These are phyloP conservation scores for Dipteronia sinensis DNA, from an alignment of 345 rosid species.

Conservation along the genomic window DNA sequence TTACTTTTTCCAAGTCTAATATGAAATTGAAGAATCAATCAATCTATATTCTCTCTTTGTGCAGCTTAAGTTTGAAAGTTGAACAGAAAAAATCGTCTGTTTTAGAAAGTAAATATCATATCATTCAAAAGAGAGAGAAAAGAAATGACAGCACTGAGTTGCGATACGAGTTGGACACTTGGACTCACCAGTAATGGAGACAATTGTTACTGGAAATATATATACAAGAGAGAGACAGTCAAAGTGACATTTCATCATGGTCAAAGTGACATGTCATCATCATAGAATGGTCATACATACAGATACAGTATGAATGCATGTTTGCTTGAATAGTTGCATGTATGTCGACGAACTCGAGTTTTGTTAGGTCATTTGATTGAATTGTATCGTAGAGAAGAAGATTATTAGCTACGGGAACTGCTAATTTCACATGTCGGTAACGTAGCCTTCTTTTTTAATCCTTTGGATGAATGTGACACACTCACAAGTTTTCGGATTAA, in stretches of 20 bases:
- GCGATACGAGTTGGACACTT: background rate
- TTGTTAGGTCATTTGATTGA: slow-evolving; percentile 33
- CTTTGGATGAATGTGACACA: no score
- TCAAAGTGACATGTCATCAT: slow-evolving; percentile 22
- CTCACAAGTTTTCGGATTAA: no score
- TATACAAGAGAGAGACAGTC: slow-evolving; percentile 30
- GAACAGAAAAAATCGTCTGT: no score
- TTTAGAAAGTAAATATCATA: background rate
- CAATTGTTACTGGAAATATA: background rate
- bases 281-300: background rate
- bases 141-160: slow-evolving; percentile 2
- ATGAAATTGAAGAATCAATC: slow-evolving; percentile 6
- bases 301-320: background rate
- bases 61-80: slow-evolving; percentile 1
- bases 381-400: background rate
- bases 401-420: background rate
- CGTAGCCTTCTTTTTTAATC: background rate
- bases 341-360: slow-evolving; percentile 24
- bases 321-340: slow-evolving; percentile 16
- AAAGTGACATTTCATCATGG: slow-evolving; percentile 41
- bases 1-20: slow-evolving; percentile 16
- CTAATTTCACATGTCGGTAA: background rate
- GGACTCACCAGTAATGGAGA: no score
- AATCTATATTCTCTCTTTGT: background rate
- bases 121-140: slow-evolving; percentile 13